Evolutionary conservation across 2,329 filamentous ascomycete species (phyloP), one percentile per base, ranked within the genome.

Genomic region (Alternaria alternata): DNA sequence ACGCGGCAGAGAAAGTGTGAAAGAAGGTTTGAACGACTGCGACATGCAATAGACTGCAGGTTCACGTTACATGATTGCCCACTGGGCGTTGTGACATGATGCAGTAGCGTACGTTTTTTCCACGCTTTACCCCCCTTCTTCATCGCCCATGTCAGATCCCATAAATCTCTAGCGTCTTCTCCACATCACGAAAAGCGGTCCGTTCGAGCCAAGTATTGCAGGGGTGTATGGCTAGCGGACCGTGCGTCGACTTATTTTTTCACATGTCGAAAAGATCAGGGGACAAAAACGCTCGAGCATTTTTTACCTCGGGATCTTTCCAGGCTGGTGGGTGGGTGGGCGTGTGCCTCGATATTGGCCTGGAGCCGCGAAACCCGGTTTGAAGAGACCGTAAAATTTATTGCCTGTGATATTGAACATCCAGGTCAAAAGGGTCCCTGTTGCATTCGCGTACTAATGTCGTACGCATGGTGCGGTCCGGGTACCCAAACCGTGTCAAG

Each of bases 241-340:
- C 39, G 57, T 55, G 57, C 52, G 42, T 47, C 16, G 14, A 22
- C 46, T n/a, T 18, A 36, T n/a, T 49, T 49, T 49, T 49, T 59
- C 57, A 59, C 57, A 59, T 59, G 57, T 52, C 22, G 38, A 39
- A 46, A 32, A 49, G 16, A 7, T 24, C 30, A 44, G 39, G 36
- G 46, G 46, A 49, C 30, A 44, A 20, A 22, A 39, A 38, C 38
- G 57, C 44, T 59, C 54, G 44, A 36, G n/a, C 47, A 39, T 14
- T 24, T 28, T 66, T 59, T 55, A 51, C 61, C 63, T 64, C 61
- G 61, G 63, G 63, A 62, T 57, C 47, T 62, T 64, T 55, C 48
- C 61, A 66, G 48, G 30, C 48, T 53, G 59, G 53, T 54, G 48
- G 57, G 44, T 51, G 46, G 54, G 38, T 38, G 20, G 46, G 39